Percentiles rank a stretch among this genome's conserved stretches.
phyloP scores from a whole-genome alignment of 768 basidiomycete genomes.

The Suillus ampliporus region DNA sequence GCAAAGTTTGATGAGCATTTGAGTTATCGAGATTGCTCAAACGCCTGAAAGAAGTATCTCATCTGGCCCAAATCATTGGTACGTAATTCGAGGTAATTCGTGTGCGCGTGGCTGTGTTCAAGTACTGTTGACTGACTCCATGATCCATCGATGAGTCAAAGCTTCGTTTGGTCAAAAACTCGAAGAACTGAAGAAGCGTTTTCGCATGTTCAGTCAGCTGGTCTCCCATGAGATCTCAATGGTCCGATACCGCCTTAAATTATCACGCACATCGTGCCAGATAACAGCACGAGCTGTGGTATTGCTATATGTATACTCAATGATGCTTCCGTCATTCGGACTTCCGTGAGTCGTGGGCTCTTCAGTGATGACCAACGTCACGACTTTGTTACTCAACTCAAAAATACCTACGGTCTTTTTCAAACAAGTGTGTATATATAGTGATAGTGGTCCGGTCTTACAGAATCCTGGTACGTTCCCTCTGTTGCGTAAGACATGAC shows the following conservation, averaged over 20 bases:
- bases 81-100: too few relatives aligned
- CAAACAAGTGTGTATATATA: not conserved
- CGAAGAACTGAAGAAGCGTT: too few relatives aligned
- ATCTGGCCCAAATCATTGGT: too few relatives aligned
- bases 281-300: not conserved
- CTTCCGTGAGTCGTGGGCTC: slow-evolving; percentile 3
- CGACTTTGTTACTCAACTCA: not conserved
- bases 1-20: not conserved
- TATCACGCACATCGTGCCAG: not conserved
- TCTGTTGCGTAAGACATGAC: not conserved
- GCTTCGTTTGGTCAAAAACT: too few relatives aligned
- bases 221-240: not conserved
- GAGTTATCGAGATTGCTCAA: not conserved
- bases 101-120: not conserved
- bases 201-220: not conserved
- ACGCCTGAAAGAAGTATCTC: too few relatives aligned
- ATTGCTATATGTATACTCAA: not conserved
- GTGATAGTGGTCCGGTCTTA: too few relatives aligned
- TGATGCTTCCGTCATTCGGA: not conserved
- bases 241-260: not conserved
- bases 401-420: not conserved
- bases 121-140: not conserved
- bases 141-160: too few relatives aligned
- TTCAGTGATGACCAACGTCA: not conserved
- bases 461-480: not conserved